phyloP scores from a whole-genome alignment of 176 grass and related monocot species.

The Rhynchospora tenuis region DNA sequence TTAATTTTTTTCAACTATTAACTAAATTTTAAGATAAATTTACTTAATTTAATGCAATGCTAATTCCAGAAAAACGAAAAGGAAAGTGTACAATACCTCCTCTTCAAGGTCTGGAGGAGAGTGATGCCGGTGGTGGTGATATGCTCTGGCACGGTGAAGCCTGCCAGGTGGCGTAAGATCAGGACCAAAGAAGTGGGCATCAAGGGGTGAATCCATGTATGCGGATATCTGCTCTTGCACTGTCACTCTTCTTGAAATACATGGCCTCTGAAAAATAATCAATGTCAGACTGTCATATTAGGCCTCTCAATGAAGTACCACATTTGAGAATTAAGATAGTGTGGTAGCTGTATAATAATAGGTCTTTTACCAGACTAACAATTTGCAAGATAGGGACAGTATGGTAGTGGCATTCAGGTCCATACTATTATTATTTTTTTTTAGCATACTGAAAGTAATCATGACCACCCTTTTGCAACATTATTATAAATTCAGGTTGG shows the following conservation, averaged over 20 bases:
- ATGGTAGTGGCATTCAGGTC: background rate
- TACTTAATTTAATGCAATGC: too few relatives aligned
- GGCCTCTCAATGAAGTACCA: background rate
- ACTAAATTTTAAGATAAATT: too few relatives aligned
- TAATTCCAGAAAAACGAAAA: too few relatives aligned
- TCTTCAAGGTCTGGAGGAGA: constrained; percentile 45
- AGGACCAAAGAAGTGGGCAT: constrained; percentile 33
- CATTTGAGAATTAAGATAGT: constrained; percentile 3
- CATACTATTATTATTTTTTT: background rate
- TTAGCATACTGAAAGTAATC: background rate
- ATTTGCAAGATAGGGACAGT: background rate
- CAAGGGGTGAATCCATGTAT: constrained; percentile 16
- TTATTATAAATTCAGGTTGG: background rate
- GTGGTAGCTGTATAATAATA: background rate
- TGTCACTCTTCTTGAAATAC: constrained; percentile 32
- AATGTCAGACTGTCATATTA: background rate
- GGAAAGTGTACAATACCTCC: constrained; percentile 33
- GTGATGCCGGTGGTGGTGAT: constrained; percentile 33
- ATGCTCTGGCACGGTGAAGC: constrained; percentile 52
- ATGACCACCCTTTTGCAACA: background rate
- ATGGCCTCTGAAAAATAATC: constrained; percentile 25
- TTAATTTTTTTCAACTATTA: too few relatives aligned
- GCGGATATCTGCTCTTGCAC: constrained; percentile 22
- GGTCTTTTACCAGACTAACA: background rate
- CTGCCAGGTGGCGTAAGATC: constrained; percentile 29